Evolutionary conservation across 2,329 filamentous ascomycete genomes (phyloP).

Genomic region (Exserohilum turcica): DNA sequence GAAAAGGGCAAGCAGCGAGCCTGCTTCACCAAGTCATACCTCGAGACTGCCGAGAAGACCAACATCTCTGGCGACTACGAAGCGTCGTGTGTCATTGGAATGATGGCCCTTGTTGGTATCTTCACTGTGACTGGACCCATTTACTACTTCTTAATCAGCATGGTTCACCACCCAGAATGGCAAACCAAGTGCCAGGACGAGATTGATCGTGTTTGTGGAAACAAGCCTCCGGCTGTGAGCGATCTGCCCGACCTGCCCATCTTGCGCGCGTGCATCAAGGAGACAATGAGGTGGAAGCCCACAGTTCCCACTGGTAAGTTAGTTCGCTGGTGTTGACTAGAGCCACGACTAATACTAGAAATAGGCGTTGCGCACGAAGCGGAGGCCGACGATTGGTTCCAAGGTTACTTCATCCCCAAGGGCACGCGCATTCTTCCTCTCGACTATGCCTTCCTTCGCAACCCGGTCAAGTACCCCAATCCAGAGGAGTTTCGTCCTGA

Average conservation of each 20-base stretch:
- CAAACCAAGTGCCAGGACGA: constrained; percentile 44
- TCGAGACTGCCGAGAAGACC: constrained; percentile 49
- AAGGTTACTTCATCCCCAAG: constrained; percentile 57
- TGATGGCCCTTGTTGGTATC: constrained; percentile 49
- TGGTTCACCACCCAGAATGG: constrained; percentile 47
- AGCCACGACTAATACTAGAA: constrained; percentile 9
- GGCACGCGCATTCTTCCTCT: constrained; percentile 49
- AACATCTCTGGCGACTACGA: constrained; percentile 47
- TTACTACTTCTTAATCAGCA: constrained; percentile 47
- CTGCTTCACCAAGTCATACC: constrained; percentile 42
- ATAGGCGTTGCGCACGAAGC: constrained; percentile 58
- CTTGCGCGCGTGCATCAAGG: constrained; percentile 55
- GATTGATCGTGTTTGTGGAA: constrained; percentile 36
- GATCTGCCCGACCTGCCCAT: constrained; percentile 52
- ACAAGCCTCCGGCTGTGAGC: constrained; percentile 34
- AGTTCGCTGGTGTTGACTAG: constrained; percentile 12
- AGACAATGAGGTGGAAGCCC: constrained; percentile 53
- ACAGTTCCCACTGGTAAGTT: constrained; percentile 51
- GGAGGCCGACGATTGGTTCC: constrained; percentile 58
- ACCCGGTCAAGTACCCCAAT: constrained; percentile 64
- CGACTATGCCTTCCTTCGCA: constrained; percentile 48
- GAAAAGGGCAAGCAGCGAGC: constrained; percentile 39
- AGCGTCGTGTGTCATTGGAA: constrained; percentile 47
- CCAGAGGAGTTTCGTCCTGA: constrained; percentile 67
- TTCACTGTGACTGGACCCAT: constrained; percentile 47